phyloP scores from a whole-genome alignment of 495 filamentous ascomycete genomes.

The Trichoderma reesei region DNA sequence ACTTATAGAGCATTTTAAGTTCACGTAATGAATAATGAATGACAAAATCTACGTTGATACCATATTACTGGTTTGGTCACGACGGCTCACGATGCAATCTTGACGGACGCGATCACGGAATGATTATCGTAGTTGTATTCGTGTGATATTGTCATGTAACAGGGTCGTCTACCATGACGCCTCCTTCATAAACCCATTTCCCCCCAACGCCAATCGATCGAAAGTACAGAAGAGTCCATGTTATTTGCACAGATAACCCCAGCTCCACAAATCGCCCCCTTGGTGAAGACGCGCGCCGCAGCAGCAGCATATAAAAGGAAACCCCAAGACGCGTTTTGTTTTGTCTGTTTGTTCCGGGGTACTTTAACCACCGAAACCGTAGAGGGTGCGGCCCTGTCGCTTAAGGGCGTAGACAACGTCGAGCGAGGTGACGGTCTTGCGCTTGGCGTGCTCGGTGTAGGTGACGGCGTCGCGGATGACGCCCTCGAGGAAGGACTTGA shows the following conservation, averaged over 20 bases:
- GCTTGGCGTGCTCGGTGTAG: constrained; percentile 95
- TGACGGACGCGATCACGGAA: background rate
- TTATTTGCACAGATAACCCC: constrained; percentile 9
- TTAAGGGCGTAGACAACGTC: constrained; percentile 95
- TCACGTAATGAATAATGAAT: background rate
- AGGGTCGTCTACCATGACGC: constrained; percentile 12
- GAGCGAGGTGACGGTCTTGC: constrained; percentile 92
- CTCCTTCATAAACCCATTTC: constrained; percentile 6
- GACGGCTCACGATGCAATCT: too few species aligned
- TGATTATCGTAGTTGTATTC: constrained; percentile 9
- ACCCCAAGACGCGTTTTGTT: too few species aligned
- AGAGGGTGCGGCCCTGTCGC: constrained; percentile 90
- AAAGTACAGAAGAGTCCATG: constrained; percentile 6
- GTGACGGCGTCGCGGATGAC: constrained; percentile 98
- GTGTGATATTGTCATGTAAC: constrained; percentile 11
- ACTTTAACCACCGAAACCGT: constrained; percentile 94
- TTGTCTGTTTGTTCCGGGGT: too few species aligned
- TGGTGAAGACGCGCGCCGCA: background rate
- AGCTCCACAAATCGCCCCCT: background rate
- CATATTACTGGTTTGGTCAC: background rate
- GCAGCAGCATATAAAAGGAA: too few species aligned
- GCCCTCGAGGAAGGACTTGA: constrained; percentile 99
- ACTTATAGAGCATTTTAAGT: constrained; percentile 43
- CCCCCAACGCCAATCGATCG: constrained; percentile 10
- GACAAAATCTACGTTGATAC: background rate